These are phyloP conservation scores for Blastomyces gilchristii DNA, from an alignment of 2,329 filamentous ascomycete species.

Conservation along the genomic window DNA sequence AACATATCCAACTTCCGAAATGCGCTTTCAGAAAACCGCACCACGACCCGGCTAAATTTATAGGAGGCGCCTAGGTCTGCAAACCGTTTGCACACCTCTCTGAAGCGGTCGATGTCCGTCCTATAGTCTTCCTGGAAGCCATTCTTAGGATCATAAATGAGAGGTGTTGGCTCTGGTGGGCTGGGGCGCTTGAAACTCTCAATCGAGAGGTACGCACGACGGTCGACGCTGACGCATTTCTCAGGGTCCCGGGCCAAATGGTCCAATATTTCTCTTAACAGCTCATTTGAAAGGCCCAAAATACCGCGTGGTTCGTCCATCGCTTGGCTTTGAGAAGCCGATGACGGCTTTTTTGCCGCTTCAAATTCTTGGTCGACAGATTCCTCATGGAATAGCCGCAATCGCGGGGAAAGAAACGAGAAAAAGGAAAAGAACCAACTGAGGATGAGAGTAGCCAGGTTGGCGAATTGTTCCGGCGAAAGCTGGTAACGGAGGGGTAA, in stretches of 20 bases:
- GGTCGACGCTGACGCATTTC: slow-evolving; percentile 41
- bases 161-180: slow-evolving; percentile 17
- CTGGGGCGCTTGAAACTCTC: slow-evolving; percentile 44
- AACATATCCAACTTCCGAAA: slow-evolving; percentile 41
- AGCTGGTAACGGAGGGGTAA: neutral
- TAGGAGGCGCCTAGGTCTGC: slow-evolving; percentile 40
- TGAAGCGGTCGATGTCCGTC: slow-evolving; percentile 25
- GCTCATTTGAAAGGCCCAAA: slow-evolving; percentile 35
- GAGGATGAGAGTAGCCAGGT: slow-evolving; percentile 8
- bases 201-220: slow-evolving; percentile 44
- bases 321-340: slow-evolving; percentile 3
- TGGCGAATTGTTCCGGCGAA: neutral
- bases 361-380: slow-evolving; percentile 7
- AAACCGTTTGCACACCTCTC: slow-evolving; percentile 39
- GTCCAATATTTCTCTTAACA: slow-evolving; percentile 43
- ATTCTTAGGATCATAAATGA: slow-evolving; percentile 14
- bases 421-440: slow-evolving; percentile 11
- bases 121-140: slow-evolving; percentile 13
- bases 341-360: slow-evolving; percentile 11
- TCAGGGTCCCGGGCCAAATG: slow-evolving; percentile 45
- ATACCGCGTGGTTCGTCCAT: slow-evolving; percentile 19
- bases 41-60: slow-evolving; percentile 43
- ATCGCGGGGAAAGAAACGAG: slow-evolving; percentile 6
- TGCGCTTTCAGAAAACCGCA: slow-evolving; percentile 40
- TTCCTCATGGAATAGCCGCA: slow-evolving; percentile 10